Percentiles rank a stretch among this genome's conserved stretches.
Evolutionary conservation across 148 eudicot genomes (phyloP).

Genomic region (Polygonum maritimum): DNA sequence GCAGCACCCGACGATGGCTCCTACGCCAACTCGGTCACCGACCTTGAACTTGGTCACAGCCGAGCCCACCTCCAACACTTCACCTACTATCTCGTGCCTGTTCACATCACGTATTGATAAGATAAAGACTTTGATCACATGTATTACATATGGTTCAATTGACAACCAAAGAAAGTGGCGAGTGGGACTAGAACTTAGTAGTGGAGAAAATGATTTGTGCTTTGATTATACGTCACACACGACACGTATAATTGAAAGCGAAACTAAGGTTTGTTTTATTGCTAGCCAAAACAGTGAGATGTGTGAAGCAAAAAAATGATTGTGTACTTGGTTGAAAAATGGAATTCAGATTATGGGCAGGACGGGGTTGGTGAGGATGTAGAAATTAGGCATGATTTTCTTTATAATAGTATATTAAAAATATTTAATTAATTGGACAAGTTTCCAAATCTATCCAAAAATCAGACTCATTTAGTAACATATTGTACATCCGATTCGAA

Average conservation of each 20-base stretch:
- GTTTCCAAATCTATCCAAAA: no score
- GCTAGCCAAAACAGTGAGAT: not conserved
- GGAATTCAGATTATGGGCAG: not conserved
- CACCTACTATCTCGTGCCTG: constrained; percentile 94
- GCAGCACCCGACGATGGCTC: constrained; percentile 68
- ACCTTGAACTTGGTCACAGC: constrained; percentile 52
- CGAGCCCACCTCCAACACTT: constrained; percentile 69
- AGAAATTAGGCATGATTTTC: not conserved
- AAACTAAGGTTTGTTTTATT: not conserved
- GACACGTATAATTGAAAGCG: not conserved
- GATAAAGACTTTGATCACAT: not conserved
- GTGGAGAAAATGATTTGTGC: not conserved
- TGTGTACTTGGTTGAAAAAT: not conserved
- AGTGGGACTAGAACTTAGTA: not conserved
- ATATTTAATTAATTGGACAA: no score
- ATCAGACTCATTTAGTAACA: no score
- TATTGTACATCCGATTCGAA: no score
- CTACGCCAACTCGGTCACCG: constrained; percentile 71
- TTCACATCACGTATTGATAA: not conserved
- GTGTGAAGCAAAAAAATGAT: not conserved
- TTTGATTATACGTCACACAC: not conserved
- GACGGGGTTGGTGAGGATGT: not conserved
- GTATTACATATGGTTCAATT: not conserved
- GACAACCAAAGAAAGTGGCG: not conserved
- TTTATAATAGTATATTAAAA: not conserved